phyloP scores from a whole-genome alignment of 202 grass and related monocot genomes.

The Elaeis oleifera region DNA sequence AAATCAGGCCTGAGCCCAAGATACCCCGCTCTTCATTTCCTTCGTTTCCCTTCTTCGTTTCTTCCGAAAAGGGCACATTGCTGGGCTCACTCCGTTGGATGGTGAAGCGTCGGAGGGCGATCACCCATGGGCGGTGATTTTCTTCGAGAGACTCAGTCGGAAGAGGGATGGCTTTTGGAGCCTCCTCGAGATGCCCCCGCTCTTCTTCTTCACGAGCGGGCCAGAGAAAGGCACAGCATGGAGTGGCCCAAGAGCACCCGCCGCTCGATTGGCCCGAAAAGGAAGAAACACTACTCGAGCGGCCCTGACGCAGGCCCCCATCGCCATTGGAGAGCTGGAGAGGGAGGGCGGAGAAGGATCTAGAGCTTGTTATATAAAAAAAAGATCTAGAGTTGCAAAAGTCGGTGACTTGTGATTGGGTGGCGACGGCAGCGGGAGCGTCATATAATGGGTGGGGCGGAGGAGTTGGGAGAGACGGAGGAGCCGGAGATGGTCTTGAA shows the following conservation, averaged over 20 bases:
- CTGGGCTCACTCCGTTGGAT: background rate
- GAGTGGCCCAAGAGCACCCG: slow-evolving; percentile 56
- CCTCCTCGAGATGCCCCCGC: slow-evolving; percentile 25
- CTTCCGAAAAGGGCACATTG: background rate
- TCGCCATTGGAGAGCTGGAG: slow-evolving; percentile 17
- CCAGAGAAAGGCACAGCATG: slow-evolving; percentile 72
- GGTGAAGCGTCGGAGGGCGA: background rate
- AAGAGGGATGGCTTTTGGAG: slow-evolving; percentile 48
- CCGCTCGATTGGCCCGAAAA: slow-evolving; percentile 72
- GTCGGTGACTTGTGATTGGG: slow-evolving; percentile 16
- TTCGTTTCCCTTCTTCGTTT: no score
- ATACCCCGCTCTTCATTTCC: no score
- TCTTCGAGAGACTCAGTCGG: slow-evolving; percentile 60
- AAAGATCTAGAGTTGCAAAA: slow-evolving; percentile 20
- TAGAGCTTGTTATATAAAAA: no score
- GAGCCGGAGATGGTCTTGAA: slow-evolving; percentile 64
- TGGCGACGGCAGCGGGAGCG: slow-evolving; percentile 29
- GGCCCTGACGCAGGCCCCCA: slow-evolving; percentile 2
- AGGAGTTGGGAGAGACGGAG: slow-evolving; percentile 83
- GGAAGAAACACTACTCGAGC: slow-evolving; percentile 35
- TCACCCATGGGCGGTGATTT: slow-evolving; percentile 44
- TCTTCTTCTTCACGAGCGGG: slow-evolving; percentile 31
- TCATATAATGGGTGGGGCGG: slow-evolving; percentile 55
- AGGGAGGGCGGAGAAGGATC: slow-evolving; percentile 30
- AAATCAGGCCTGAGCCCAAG: no score